phyloP scores from a whole-genome alignment of 75 land plant genomes.

The Selaginella moellendorffii region DNA sequence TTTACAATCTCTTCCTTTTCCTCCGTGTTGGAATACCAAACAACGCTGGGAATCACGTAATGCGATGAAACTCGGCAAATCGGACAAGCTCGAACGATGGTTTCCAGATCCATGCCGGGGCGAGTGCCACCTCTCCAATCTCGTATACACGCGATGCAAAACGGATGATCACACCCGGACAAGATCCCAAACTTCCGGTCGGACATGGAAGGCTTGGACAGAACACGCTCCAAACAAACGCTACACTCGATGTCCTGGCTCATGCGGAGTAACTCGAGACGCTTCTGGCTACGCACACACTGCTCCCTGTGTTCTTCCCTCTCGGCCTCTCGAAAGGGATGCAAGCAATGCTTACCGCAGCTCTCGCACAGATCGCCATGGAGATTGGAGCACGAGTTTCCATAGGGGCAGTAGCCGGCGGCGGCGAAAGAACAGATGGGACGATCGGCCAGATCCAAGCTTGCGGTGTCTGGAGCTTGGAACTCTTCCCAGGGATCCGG shows the following conservation, averaged over 20 bases:
- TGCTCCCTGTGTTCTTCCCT: conserved; percentile 55
- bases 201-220: conserved; percentile 61
- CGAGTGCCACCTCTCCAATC: conserved; percentile 83
- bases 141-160: conserved; percentile 81
- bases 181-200: conserved; percentile 90
- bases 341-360: conserved; percentile 90
- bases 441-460: conserved; percentile 30
- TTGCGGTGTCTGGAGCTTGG: too few species aligned
- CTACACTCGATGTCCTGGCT: conserved; percentile 94
- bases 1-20: conserved; percentile 82
- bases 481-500: too few species aligned
- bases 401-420: conserved; percentile 72
- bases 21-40: conserved; percentile 62
- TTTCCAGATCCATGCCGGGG: conserved; percentile 75
- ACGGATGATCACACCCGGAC: conserved; percentile 96
- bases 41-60: conserved; percentile 86
- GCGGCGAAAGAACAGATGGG: conserved; percentile 90
- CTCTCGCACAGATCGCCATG: conserved; percentile 75
- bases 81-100: conserved; percentile 76
- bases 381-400: conserved; percentile 53
- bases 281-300: conserved; percentile 60
- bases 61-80: conserved; percentile 79
- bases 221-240: conserved; percentile 82
- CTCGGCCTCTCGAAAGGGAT: conserved; percentile 44
- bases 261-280: conserved; percentile 46